A percentile compares a stretch with the other conserved stretches of the same genome.
phyloP scores from a whole-genome alignment of 495 filamentous ascomycete species.

The Elasticomyces elasticus region DNA sequence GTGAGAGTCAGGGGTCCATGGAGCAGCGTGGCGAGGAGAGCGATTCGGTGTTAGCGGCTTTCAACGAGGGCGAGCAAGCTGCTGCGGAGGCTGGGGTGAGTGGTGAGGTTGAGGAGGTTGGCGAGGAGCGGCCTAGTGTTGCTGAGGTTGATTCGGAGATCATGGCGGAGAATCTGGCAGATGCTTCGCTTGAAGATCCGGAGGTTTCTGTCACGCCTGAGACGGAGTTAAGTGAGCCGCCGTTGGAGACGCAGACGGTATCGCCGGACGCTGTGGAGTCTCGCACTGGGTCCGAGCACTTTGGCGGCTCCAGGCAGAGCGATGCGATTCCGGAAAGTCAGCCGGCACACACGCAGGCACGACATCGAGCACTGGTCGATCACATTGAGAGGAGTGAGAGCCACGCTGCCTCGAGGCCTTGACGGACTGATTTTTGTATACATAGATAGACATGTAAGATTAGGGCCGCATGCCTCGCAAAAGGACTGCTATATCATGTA shows the following conservation, averaged over 20 bases:
- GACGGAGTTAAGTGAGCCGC: neutral
- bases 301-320: neutral
- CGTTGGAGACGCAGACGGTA: neutral
- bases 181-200: neutral
- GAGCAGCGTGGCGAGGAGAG: neutral
- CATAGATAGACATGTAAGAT: neutral
- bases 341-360: neutral
- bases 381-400: neutral
- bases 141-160: neutral
- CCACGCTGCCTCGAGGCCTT: neutral
- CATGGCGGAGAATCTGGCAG: neutral
- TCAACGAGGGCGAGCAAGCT: neutral
- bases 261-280: neutral
- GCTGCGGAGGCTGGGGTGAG: neutral
- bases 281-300: neutral
- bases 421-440: neutral
- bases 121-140: neutral
- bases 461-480: no score
- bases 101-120: neutral
- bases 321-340: neutral
- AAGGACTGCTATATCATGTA: no score
- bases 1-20: constrained; percentile 4
- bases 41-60: neutral
- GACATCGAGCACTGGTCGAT: neutral
- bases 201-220: neutral